Conservation (phyloP, 306 rosid genomes). For the Vachellia collinsii region DNA sequence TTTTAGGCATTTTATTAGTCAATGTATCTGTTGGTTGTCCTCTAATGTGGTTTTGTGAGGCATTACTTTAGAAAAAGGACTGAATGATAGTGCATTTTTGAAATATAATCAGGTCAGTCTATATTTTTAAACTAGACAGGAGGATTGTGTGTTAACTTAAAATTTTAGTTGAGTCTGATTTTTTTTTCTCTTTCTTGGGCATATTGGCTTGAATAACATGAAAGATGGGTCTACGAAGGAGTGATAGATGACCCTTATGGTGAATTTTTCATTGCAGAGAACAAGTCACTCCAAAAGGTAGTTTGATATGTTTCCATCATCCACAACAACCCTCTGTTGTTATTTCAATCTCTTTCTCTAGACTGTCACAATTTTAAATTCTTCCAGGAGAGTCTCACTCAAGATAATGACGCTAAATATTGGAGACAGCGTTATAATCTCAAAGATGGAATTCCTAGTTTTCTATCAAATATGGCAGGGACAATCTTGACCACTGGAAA, state of each 20-base stretch:
- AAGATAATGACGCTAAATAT: slow-evolving; percentile 88
- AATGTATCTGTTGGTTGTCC: neutral
- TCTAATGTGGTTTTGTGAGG: slow-evolving; percentile 1
- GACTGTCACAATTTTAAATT: slow-evolving; percentile 39
- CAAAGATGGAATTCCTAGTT: slow-evolving; percentile 97
- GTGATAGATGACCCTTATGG: slow-evolving; percentile 95
- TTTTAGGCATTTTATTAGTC: neutral
- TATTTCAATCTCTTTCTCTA: slow-evolving; percentile 34
- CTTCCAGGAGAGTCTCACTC: slow-evolving; percentile 89
- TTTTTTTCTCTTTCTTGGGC: slow-evolving; percentile 33
- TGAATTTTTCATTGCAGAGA: slow-evolving; percentile 92
- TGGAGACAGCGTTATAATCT: slow-evolving; percentile 96
- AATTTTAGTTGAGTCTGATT: slow-evolving; percentile 29
- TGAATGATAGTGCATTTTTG: neutral
- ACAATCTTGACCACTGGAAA: slow-evolving; percentile 97
- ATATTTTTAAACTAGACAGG: neutral
- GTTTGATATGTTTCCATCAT: slow-evolving; percentile 31
- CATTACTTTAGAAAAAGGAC: neutral
- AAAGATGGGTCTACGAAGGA: slow-evolving; percentile 98
- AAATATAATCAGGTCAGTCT: neutral
- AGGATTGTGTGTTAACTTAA: neutral
- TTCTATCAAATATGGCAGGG: slow-evolving; percentile 77
- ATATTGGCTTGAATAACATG: slow-evolving; percentile 42
- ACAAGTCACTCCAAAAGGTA: slow-evolving; percentile 91
- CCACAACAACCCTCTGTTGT: slow-evolving; percentile 24